Percentiles rank a stretch among this genome's conserved stretches.
Conservation (phyloP, 768 basidiomycete species). For the Auriscalpium orientale region DNA sequence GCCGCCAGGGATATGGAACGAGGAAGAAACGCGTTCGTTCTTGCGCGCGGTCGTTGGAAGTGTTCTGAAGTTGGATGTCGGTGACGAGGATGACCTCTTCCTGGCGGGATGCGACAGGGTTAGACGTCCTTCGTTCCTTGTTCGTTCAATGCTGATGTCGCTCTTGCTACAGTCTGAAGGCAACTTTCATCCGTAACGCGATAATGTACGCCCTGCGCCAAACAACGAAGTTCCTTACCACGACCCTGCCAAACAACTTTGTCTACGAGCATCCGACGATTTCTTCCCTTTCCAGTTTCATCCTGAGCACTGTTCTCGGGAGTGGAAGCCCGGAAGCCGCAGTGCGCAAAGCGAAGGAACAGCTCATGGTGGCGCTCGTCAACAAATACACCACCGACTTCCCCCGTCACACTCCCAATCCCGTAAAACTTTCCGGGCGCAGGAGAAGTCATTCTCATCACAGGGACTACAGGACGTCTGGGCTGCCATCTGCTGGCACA, state of each 20-base stretch:
- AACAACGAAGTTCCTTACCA: slow-evolving; percentile 10
- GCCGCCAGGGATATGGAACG: slow-evolving; percentile 11
- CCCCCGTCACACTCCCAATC: too few species aligned
- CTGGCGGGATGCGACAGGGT: slow-evolving; percentile 20
- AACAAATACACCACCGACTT: too few species aligned
- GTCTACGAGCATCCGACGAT: slow-evolving; percentile 36
- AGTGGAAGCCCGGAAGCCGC: not conserved
- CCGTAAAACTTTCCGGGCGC: too few species aligned
- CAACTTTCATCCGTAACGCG: slow-evolving; percentile 26
- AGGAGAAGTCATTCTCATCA: slow-evolving; percentile 21
- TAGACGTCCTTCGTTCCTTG: too few species aligned
- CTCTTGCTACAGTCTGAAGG: slow-evolving; percentile 18
- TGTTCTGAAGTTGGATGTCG: slow-evolving; percentile 6
- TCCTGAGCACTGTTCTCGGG: slow-evolving; percentile 4
- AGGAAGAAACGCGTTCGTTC: slow-evolving; percentile 2
- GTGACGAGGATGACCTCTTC: slow-evolving; percentile 16
- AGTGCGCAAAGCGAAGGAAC: slow-evolving; percentile 9
- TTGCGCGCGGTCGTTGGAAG: slow-evolving; percentile 12
- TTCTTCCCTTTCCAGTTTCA: slow-evolving; percentile 17
- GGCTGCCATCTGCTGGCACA: slow-evolving; percentile 21
- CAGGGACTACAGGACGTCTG: slow-evolving; percentile 27
- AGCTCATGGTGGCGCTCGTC: too few species aligned
- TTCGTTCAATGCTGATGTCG: too few species aligned
- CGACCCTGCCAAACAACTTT: slow-evolving; percentile 21
- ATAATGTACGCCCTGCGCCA: slow-evolving; percentile 21